These are phyloP conservation scores for Chrysanthemum seticuspe DNA, from an alignment of 129 eudicot genomes.

Conservation along the genomic window DNA sequence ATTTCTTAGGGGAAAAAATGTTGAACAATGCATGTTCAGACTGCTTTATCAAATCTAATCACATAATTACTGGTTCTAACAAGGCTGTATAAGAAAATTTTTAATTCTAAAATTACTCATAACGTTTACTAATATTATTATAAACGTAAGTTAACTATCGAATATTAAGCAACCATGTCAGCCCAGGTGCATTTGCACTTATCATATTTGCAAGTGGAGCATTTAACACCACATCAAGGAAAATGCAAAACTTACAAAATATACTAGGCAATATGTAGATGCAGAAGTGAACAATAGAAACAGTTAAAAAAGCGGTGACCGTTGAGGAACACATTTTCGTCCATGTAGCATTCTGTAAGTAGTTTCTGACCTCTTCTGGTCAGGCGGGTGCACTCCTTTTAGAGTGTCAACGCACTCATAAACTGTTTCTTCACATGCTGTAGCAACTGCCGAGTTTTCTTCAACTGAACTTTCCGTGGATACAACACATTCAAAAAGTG, in stretches of 20 bases:
- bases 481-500: neutral
- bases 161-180: no score
- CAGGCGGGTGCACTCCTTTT: neutral
- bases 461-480: constrained; percentile 28
- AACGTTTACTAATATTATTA: no score
- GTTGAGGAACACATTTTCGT: constrained; percentile 36
- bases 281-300: neutral
- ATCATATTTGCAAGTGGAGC: constrained; percentile 24
- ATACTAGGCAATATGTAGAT: neutral
- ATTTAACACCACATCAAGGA: constrained; percentile 17
- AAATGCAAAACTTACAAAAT: constrained; percentile 34
- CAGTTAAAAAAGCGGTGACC: constrained; percentile 29
- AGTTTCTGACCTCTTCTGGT: neutral
- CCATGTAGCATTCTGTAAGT: constrained; percentile 16
- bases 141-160: no score
- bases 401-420: constrained; percentile 1
- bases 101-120: no score
- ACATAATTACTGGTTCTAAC: no score
- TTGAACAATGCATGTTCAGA: no score
- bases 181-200: no score
- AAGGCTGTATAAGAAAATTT: no score
- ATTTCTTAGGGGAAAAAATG: no score
- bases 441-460: constrained; percentile 12
- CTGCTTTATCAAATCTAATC: no score
- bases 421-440: constrained; percentile 11